Percentiles rank a stretch among this genome's conserved stretches.
These are phyloP conservation scores for Colletotrichum sublineola DNA, from an alignment of 2,329 filamentous ascomycete species.

Conservation along the genomic window DNA sequence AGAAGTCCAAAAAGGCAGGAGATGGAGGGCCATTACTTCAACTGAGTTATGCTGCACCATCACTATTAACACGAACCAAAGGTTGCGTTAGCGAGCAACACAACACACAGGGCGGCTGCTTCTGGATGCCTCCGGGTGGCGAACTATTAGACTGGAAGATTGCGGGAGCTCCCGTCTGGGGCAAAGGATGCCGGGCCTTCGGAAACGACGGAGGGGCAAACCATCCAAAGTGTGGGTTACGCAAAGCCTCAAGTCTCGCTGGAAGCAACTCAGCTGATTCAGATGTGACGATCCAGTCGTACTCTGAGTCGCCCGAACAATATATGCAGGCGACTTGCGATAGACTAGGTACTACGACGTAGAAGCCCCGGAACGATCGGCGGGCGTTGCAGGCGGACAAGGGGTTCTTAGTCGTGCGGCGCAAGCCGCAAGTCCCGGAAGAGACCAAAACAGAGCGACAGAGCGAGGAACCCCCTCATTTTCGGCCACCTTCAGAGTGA, in stretches of 20 bases:
- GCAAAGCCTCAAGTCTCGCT: not conserved
- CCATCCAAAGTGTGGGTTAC: not conserved
- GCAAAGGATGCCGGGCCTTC: conserved; percentile 34
- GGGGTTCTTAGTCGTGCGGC: conserved; percentile 11
- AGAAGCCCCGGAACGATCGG: conserved; percentile 35
- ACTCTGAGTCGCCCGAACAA: not conserved
- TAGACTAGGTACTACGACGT: not conserved
- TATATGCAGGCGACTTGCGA: not conserved
- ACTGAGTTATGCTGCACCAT: no score
- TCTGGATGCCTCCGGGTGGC: not conserved
- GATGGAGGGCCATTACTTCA: no score
- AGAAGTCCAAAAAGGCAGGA: no score
- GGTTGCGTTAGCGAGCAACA: not conserved
- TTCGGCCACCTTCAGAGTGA: not conserved
- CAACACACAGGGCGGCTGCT: not conserved
- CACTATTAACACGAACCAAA: not conserved
- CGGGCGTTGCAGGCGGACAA: conserved; percentile 29
- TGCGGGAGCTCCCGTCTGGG: conserved; percentile 39
- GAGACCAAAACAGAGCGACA: not conserved
- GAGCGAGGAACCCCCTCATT: conserved; percentile 21
- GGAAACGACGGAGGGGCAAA: conserved; percentile 36
- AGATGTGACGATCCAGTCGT: not conserved
- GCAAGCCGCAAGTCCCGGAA: conserved; percentile 11
- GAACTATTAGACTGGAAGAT: not conserved
- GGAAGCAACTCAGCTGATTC: not conserved